Evolutionary conservation across 176 grass and related monocot genomes (phyloP), one percentile per base, ranked within the genome.

Genomic region (Lolium rigidum): DNA sequence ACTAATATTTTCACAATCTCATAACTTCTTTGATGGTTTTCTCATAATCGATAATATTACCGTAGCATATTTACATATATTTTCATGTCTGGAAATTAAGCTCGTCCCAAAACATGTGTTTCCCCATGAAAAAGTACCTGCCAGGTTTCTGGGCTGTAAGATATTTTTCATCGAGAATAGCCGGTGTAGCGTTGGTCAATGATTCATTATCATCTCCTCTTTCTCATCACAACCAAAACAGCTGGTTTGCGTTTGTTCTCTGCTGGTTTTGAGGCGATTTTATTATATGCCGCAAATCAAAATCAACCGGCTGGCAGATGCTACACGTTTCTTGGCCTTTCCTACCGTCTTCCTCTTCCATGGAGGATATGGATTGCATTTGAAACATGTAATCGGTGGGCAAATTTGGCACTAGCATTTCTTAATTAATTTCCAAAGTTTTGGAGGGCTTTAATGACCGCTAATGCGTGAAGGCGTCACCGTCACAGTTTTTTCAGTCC

Each of bases 321-420:
- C 21, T 16, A 6, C 85, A 88, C 85, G 89, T 67, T 84, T 86
- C n/a, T 7, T 14, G 18, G 31, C 51, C 38, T 63, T 90, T 86
- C 71, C 60, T 90, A 31, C 79, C 64, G 16, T 68, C 84, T 83
- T 86, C 88, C 46, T 4, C 28, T 76, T 35, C 41, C 3, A 17
- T 18, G 78, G 43, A n/a, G 47, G 85, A 87, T 75, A 84, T 65
- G 80, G 49, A 56, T 74, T 51, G 80, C 68, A 60, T 69, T 83
- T 1, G 2, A 83, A 83, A 87, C 89, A 79, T 87, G 84, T 80
- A 80, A 75, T 50, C 38, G 6, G 25, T 83, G 84, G 75, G 89
- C 51, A 83, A 87, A 83, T 79, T 87, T 18, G 80, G 65, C 28
- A 46, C 69, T 10, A 4, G 1, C 3, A 63, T 31, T 66, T 70